Percentiles rank a stretch among this genome's conserved stretches.
Conservation (phyloP, 345 rosid species). For the Aegle marmelos region DNA sequence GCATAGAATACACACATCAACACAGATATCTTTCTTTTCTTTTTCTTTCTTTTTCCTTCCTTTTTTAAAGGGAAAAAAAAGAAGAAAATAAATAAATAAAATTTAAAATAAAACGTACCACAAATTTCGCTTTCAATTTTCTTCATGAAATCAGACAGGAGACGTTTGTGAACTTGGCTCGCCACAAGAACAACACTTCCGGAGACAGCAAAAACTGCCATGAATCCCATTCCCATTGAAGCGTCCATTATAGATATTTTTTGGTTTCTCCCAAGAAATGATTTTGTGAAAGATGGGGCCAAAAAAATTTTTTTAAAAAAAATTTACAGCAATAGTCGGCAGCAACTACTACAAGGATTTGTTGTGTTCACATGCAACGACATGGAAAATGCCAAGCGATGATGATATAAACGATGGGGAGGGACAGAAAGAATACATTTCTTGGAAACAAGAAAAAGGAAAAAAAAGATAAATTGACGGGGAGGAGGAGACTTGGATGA, state of each 20-base stretch:
- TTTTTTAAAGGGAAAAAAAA: neutral
- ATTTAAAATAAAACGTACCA: conserved; percentile 17
- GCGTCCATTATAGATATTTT: conserved; percentile 28
- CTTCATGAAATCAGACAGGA: conserved; percentile 66
- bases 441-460: neutral
- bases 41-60: no score
- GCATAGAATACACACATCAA: neutral
- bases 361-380: neutral
- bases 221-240: conserved; percentile 43
- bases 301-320: no score
- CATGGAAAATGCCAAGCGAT: neutral
- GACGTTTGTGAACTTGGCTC: conserved; percentile 62
- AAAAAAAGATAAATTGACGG: no score
- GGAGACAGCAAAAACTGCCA: conserved; percentile 78
- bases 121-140: conserved; percentile 56
- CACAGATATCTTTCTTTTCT: neutral
- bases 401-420: neutral
- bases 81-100: neutral
- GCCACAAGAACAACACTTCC: conserved; percentile 71
- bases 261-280: neutral
- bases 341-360: neutral
- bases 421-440: conserved; percentile 6
- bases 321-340: neutral
- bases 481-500: neutral
- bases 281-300: neutral